Conservation (phyloP, 441 rosid species). For the Gossypium laxum region DNA sequence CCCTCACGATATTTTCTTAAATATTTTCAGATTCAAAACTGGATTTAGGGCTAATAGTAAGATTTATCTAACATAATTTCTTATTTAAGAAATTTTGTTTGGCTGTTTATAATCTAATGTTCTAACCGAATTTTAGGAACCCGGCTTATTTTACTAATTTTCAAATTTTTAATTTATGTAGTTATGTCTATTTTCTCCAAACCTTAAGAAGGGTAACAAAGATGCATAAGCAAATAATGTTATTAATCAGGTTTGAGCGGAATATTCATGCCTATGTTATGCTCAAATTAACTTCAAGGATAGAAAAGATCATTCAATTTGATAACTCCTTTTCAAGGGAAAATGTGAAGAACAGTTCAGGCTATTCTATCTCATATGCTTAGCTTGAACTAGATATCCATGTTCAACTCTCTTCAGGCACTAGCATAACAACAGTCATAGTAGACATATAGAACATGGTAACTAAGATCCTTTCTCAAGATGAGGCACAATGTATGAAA, state of each 20-base stretch:
- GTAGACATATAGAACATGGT: neutral
- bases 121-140: neutral
- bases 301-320: neutral
- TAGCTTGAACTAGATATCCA: constrained; percentile 3
- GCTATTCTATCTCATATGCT: neutral
- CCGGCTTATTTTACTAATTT: neutral
- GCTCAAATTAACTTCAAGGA: neutral
- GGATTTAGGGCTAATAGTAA: neutral
- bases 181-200: neutral
- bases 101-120: neutral
- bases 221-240: neutral
- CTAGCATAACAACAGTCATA: neutral
- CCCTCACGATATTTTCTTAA: neutral
- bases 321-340: neutral
- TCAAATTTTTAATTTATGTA: neutral
- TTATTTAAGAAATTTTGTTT: neutral
- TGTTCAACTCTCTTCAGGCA: neutral
- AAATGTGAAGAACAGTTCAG: neutral
- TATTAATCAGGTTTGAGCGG: neutral
- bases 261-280: neutral
- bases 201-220: neutral
- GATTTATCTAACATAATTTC: neutral
- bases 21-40: neutral
- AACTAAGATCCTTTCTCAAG: neutral
- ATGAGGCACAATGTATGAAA: neutral